Base-by-base conservation (phyloP, 163 green algal genomes). In the Chlamydomonas reinhardtii region DNA sequence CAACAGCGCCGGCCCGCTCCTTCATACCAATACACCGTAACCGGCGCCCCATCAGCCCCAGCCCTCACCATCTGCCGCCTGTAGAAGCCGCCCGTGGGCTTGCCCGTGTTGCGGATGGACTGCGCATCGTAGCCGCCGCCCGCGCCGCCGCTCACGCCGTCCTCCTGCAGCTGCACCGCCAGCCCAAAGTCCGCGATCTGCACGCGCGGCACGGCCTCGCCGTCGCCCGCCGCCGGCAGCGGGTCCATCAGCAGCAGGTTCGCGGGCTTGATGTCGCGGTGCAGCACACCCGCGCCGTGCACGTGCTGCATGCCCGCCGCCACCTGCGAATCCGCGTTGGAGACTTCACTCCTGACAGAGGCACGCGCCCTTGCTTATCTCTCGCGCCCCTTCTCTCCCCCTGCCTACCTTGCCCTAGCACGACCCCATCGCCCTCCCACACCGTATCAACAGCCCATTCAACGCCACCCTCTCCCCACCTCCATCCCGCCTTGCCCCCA, bases 161-260 rank as follows among this genome's bases (percentile, higher is more conserved):
- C 48, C 48, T 56, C 48, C 48, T 56, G 11, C 48, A 56, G 48
- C 48, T 56, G 12, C 48, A 56, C 90, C 22, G 97, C 94, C 43
- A 99, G 92, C 31, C 97, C 97, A 94, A 99, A 99, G 90, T 99
- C 97, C 29, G 94, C 96, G 32, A 99, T 76, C 81, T 94, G 95
- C 48, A 96, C 52, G 19, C 65, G 43, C 31, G 32, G 27, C 29
- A 25, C 14, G 27, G 31, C 5, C 8, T 31, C 31, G 77, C 77
- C 62, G 86, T 9, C 22, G 39, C 25, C 72, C 27, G 22, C 16
- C 19, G 39, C 72, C 31, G 39, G 43, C 43, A 27, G 27, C 11
- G 19, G 22, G 39, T 27, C 34, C 37, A 4, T 37, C 31, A 98
- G 54, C 61, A 98, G 83, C 27, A 99, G 66, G 84, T 99, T 99